Base-by-base conservation (phyloP, 2,329 filamentous ascomycete species). In the Colletotrichum sp. region DNA sequence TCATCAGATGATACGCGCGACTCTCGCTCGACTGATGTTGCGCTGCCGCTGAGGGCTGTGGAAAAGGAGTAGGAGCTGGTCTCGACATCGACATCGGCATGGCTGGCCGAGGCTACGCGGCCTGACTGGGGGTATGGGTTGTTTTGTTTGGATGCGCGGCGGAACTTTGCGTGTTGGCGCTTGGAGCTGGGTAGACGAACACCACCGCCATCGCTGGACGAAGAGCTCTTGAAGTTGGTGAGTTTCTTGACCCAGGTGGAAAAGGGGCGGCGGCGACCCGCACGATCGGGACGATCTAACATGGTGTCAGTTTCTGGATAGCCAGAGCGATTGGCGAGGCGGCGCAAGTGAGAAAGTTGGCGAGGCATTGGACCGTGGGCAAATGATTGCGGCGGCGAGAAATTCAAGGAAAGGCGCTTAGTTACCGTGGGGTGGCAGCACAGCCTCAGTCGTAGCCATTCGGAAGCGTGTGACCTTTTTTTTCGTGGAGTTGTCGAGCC, bases 201-300 rank as follows among this genome's bases (percentile, higher is more conserved):
- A 52, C 74, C 74, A 74, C 81, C 85, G 79, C 81, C 76, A 57
- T 89, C 89, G 76, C 92, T 89, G 36, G 93, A 94, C 6, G 93
- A 93, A 72, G 88, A 89, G 71, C 82, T 84, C 85, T 98, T 98
- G 86, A 98, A 93, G 84, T 94, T 96, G 77, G 96, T 93, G 73
- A 99, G 91, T 82, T 96, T 96, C 89, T 96, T 98, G 89, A 99
- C 95, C 94, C 96, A 98, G 79, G 93, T 95, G 63, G 96, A 92
- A 83, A 99, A 99, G 28, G 96, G 96, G 78, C 95, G 93, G 80
- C 96, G 93, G 79, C 95, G 94, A 80, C 91, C 91, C 82, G 86
- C 79, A 79, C 90, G 87, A 79, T 88, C 87, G 79, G 93, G 89
- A 79, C 92, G 91, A 84, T 96, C 94, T 96, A 85, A 80, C 78